Conservation (phyloP, 805 yeast species). For the Zygotorulaspora sp. region DNA sequence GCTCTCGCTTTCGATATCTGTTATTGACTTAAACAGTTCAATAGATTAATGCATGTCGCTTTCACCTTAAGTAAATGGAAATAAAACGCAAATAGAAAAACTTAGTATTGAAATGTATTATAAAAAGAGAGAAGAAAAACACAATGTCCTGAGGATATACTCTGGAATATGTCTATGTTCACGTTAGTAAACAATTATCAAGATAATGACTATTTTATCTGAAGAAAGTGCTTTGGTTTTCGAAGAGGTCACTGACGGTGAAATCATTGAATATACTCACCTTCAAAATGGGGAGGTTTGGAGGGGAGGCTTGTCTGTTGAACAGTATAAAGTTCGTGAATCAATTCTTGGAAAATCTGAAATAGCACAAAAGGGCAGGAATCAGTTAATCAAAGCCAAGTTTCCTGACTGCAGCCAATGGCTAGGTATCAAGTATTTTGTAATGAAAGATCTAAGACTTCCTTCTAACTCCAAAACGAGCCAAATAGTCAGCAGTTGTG, state of each 20-base stretch:
- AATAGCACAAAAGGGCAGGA: constrained; percentile 22
- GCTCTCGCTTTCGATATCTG: too few relatives aligned
- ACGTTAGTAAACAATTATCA: too few relatives aligned
- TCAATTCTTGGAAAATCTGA: constrained; percentile 30
- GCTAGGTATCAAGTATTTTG: constrained; percentile 38
- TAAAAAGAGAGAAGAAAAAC: too few relatives aligned
- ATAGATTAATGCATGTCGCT: too few relatives aligned
- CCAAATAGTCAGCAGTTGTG: constrained; percentile 41
- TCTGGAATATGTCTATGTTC: too few relatives aligned
- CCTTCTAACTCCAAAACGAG: constrained; percentile 25
- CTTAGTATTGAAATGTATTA: not conserved
- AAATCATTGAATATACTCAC: constrained; percentile 37
- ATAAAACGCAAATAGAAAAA: not conserved
- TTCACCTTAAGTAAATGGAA: constrained; percentile 10
- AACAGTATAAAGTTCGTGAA: constrained; percentile 39
- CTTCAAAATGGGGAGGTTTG: constrained; percentile 34
- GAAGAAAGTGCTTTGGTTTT: constrained; percentile 10
- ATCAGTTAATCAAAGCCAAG: constrained; percentile 11
- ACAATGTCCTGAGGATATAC: too few relatives aligned
- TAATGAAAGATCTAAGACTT: constrained; percentile 28
- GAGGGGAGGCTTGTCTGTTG: constrained; percentile 33
- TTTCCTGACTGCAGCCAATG: constrained; percentile 20
- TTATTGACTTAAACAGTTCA: too few relatives aligned
- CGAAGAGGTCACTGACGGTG: constrained; percentile 31
- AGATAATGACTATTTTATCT: constrained; percentile 11